Base-by-base conservation (phyloP, 75 land plant genomes). In the Cunninghamia lanceolata region DNA sequence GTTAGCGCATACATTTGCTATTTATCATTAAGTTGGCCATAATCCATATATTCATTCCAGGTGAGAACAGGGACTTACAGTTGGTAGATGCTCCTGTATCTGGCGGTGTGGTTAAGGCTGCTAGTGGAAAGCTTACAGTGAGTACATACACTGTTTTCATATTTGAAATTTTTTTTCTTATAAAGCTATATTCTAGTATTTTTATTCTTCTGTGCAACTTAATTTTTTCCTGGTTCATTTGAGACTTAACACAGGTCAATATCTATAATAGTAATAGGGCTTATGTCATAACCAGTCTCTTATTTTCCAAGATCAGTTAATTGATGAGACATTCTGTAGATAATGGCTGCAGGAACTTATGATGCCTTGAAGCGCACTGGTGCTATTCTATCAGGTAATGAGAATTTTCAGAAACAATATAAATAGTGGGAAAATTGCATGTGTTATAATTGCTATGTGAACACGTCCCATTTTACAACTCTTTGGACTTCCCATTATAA, bases 61-160 rank as follows among this genome's bases (percentile, higher is more conserved):
- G 80, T 87, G 96, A 92, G 81, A 85, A 90, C 38, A 95, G 92
- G 85, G 90, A 91, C 83, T 81, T 96, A 63, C 89, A 92, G 77
- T 85, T 98, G 82, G 99, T 98, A 36, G 99, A 98, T 95, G 99
- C 99, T 73, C 99, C 99, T 73, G 99, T 98, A 71, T 98, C 99
- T 87, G 99, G 99, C 59, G 99, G 99, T 82, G 97, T 96, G 40
- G 86, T 86, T 45, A 94, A 92, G 86, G 99, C 99, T 59, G 91
- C 97, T 10, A 82, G 86, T 85, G 99, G 99, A 87, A 92, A 92
- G 30, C 94, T 98, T 40, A 98, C 99, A 76, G 99, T 98, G 85
- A 59, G 95, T 19, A 50, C 32, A 80, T 50, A 28, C 15, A 73
- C n/a, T 73, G 46, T 40, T 38, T 82, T n/a, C 46, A 82, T 82